Base-by-base conservation (phyloP, 768 basidiomycete species). In the Russula ochroleuca region DNA sequence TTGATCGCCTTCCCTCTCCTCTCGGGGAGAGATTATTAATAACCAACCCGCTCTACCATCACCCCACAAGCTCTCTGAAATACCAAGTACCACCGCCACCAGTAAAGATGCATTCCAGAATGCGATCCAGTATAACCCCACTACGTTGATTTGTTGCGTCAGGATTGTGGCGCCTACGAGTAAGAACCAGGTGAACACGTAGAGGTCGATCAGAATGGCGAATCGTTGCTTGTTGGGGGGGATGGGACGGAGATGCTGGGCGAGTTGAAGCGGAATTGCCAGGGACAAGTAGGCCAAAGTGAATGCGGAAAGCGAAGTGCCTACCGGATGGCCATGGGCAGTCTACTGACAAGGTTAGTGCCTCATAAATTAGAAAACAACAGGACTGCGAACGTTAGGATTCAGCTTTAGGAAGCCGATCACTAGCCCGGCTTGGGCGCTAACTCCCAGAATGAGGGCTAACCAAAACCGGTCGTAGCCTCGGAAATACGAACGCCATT, bases 391-490 rank as follows among this genome's bases (percentile, higher is more conserved):
- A 69, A 89, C 88, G 65, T 83, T 85, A 35, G 85, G 83, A 71
- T 89, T 90, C 47, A 87, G n/a, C 51, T 78, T 74, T 21, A 83
- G 68, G 66, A 81, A 85, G 5, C 77, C 77, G 51, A 76, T 70
- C 3, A 83, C 75, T 8, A 90, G 73, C 2, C 78, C 75, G 2
- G 72, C 75, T 65, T 88, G 82, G 2, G 81, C 67, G 8, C 73
- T 79, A 4, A 79, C 66, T 2, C 78, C 75, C 13, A 85, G 67
- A 10, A 78, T 51, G 41, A 89, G 68, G 1, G 85, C 79, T 0
- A 85, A 67, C 83, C 87, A 90, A 69, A 91, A 86, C 61, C 83
- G 83, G 25, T 77, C 74, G 74, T 84, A 85, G 48, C 74, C 76
- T 77, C 68, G 49, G 23, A 64, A 65, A 45, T 62, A 61, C 35